phyloP scores from a whole-genome alignment of 129 eudicot species.

The Flaveria robusta region DNA sequence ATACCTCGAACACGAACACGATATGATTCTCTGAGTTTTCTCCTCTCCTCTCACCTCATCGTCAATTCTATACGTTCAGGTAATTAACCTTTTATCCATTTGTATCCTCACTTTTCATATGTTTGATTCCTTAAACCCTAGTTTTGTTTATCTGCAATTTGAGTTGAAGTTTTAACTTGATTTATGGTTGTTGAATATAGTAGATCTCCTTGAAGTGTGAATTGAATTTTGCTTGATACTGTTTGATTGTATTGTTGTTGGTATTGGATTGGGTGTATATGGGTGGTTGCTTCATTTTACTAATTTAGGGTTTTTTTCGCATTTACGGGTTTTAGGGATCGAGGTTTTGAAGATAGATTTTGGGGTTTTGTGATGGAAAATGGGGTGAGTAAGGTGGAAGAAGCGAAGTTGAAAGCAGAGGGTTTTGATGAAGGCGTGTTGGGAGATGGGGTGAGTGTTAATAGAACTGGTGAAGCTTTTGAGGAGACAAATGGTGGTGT shows the following conservation, averaged over 20 bases:
- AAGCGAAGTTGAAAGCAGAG: conserved; percentile 28
- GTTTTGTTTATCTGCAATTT: conserved; percentile 11
- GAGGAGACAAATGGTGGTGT: conserved; percentile 48
- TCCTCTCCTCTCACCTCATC: conserved; percentile 25
- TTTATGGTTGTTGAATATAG: conserved; percentile 17
- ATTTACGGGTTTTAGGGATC: conserved; percentile 36
- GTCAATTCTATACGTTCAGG: conserved; percentile 34
- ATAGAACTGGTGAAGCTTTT: conserved; percentile 44
- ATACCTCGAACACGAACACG: too few relatives aligned
- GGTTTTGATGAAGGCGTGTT: conserved; percentile 26
- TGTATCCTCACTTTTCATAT: neutral
- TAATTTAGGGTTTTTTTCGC: conserved; percentile 47
- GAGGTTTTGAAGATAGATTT: conserved; percentile 35
- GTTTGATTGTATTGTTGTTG: conserved; percentile 23
- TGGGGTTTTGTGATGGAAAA: conserved; percentile 66
- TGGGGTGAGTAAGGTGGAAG: conserved; percentile 43
- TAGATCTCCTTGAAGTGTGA: conserved; percentile 27
- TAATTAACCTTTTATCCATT: neutral
- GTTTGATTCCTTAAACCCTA: conserved; percentile 36
- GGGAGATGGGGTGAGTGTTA: conserved; percentile 30
- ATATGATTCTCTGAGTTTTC: neutral
- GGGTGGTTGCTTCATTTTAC: neutral
- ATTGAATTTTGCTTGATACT: neutral
- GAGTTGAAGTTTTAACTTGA: conserved; percentile 9
- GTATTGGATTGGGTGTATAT: conserved; percentile 5